These are phyloP conservation scores for Pisolithus thermaeus DNA, from an alignment of 1,284 basidiomycete species.

Conservation along the genomic window DNA sequence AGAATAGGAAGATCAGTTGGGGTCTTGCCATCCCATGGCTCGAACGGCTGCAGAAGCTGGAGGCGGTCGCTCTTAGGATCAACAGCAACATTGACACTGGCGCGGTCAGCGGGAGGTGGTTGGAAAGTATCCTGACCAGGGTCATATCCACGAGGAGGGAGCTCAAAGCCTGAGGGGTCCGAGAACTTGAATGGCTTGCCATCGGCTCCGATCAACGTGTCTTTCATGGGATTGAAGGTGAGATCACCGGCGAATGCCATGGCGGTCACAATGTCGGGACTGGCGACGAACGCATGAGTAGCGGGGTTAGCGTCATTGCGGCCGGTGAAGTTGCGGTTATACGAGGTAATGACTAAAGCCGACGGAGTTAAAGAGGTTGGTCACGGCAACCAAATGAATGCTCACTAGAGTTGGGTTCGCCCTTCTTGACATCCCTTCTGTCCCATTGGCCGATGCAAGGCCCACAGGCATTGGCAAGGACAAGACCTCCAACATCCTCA, in stretches of 20 bases:
- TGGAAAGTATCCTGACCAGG: conserved; percentile 97
- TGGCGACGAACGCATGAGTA: conserved; percentile 98
- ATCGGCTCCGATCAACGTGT: conserved; percentile 83
- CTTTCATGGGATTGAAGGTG: conserved; percentile 96
- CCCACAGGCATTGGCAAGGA: conserved; percentile 97
- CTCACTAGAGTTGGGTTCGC: conserved; percentile 89
- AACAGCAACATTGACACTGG: conserved; percentile 82
- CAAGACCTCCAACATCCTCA: conserved; percentile 84
- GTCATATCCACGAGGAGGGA: conserved; percentile 94
- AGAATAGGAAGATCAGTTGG: conserved; percentile 86
- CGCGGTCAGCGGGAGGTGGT: conserved; percentile 84
- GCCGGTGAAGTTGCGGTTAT: conserved; percentile 99
- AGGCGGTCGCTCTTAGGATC: conserved; percentile 89
- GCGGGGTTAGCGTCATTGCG: conserved; percentile 99
- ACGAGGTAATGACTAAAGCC: conserved; percentile 85
- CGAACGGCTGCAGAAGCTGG: conserved; percentile 90
- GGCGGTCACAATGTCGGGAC: conserved; percentile 96
- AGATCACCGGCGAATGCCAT: conserved; percentile 93
- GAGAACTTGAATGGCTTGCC: conserved; percentile 98
- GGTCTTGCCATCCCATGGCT: conserved; percentile 91
- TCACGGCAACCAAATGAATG: conserved; percentile 11
- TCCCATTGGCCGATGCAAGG: conserved; percentile 99
- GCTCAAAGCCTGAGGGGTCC: conserved; percentile 84
- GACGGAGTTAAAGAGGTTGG: conserved; percentile 4
- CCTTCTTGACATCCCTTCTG: conserved; percentile 93